Base-by-base conservation (phyloP, 306 rosid species). In the Luffa aegyptiaca region DNA sequence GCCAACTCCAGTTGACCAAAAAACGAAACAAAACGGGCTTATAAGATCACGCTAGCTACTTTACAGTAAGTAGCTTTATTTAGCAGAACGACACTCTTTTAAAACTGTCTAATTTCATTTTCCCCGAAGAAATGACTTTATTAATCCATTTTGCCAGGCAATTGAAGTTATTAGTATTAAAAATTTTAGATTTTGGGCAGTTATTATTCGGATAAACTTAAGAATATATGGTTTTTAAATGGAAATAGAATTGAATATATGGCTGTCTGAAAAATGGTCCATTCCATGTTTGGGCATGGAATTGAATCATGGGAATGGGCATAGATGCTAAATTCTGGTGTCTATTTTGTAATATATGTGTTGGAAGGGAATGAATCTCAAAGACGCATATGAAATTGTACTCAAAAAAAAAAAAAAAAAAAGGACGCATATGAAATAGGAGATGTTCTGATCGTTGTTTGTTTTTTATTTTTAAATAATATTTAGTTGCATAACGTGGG, bases 1-100 rank as follows among this genome's bases (percentile, higher is more conserved):
- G 86, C 84, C 82, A 17, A 21, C 84, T 36, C 10, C 26, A 2
- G 65, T 55, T 76, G 65, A 75, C 79, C 49, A 4, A 14, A 68
- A 41, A 69, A 20, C 2, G 2, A 33, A 62, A 33, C 3, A 20
- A 69, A 45, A 45, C 10, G 10, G 31, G 44, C 31, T 49, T 13
- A n/a, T 46, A 8, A 45, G 12, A 31, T 72, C 13, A 48, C 77
- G 21, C 41, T 48, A 48, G 13, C 77, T 45, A 72, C 58, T 69
- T 69, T 3, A 4, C 17, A 69, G 53, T 17, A 3, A 10, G 1
- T 39, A 36, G 49, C n/a, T 62, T 56, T 35, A 35, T 5, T 64
- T 21, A 26, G 16, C 7, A 31, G 14, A 36, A 13, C 17, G 20
- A 35, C 10, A 64, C 65, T 26, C 20, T 17, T 53, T 9, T 0